Evolutionary conservation across 768 basidiomycete genomes (phyloP).

Genomic region (Xerocomus potaroensis): DNA sequence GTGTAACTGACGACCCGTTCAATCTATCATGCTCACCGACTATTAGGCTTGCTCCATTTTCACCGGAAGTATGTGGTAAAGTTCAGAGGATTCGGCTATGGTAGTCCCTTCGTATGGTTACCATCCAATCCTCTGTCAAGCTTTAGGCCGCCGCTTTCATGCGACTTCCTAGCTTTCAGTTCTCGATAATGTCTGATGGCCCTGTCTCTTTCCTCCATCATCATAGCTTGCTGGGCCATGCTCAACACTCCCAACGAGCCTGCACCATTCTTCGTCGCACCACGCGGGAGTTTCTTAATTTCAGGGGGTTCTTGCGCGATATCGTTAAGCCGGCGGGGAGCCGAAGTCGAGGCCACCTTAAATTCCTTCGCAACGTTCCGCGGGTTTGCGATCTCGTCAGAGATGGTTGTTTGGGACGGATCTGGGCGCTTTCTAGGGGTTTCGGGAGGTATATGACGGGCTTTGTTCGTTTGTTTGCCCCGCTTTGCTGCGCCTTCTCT

Average conservation of each 20-base stretch:
- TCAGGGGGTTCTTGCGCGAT: constrained; percentile 66
- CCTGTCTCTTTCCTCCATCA: constrained; percentile 71
- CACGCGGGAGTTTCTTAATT: constrained; percentile 52
- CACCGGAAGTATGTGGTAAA: constrained; percentile 4
- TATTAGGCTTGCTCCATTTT: not conserved
- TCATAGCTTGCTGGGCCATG: constrained; percentile 72
- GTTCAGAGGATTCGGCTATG: constrained; percentile 7
- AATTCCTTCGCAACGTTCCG: constrained; percentile 43
- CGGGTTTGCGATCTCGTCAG: constrained; percentile 18
- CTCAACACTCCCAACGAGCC: constrained; percentile 49
- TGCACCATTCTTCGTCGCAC: constrained; percentile 29
- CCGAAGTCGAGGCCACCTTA: constrained; percentile 42
- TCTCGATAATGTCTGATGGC: constrained; percentile 65
- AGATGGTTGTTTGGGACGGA: constrained; percentile 10
- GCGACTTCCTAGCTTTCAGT: constrained; percentile 51
- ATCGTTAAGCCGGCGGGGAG: constrained; percentile 67
- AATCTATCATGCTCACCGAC: not conserved
- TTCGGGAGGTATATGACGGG: constrained; percentile 5
- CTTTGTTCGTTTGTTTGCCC: constrained; percentile 9
- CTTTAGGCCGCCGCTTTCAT: constrained; percentile 11
- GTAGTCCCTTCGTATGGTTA: constrained; percentile 5
- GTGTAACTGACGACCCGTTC: constrained; percentile 5
- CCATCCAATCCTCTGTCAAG: constrained; percentile 5
- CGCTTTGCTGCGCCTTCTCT: constrained; percentile 25
- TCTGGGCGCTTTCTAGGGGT: constrained; percentile 12